Evolutionary conservation across 345 rosid species (phyloP).

Genomic region (Eucalyptus urophylla): DNA sequence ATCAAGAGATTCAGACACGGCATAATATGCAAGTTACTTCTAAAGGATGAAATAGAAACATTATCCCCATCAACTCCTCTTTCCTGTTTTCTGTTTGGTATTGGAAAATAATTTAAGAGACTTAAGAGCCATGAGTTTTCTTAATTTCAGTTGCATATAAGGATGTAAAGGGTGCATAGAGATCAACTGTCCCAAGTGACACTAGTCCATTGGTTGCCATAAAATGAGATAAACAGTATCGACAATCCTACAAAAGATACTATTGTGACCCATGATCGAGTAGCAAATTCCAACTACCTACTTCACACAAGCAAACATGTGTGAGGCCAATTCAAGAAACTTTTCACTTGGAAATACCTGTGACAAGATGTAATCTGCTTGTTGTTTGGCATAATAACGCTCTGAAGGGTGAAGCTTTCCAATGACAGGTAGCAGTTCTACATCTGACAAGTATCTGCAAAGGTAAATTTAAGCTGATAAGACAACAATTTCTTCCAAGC

Average conservation of each 20-base stretch:
- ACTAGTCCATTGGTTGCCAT: neutral
- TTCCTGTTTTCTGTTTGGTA: neutral
- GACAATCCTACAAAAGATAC: neutral
- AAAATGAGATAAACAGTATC: neutral
- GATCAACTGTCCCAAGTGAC: neutral
- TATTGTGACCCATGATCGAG: neutral
- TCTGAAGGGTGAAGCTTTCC: constrained; percentile 93
- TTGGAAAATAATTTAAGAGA: neutral
- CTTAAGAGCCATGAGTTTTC: neutral
- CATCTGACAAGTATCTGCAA: constrained; percentile 55
- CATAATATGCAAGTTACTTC: neutral
- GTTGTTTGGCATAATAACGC: constrained; percentile 88
- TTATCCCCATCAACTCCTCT: neutral
- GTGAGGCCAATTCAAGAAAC: neutral
- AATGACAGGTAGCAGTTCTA: constrained; percentile 65
- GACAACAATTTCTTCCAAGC: neutral
- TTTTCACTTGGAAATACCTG: constrained; percentile 33
- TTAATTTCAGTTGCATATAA: neutral
- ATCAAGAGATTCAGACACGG: neutral
- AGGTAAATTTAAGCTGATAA: neutral
- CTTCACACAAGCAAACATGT: neutral
- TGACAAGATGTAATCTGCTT: constrained; percentile 79
- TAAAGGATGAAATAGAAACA: neutral
- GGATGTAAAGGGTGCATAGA: neutral
- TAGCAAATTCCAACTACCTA: neutral